phyloP scores from a whole-genome alignment of 2,329 filamentous ascomycete species.

The Orbilia quercus region DNA sequence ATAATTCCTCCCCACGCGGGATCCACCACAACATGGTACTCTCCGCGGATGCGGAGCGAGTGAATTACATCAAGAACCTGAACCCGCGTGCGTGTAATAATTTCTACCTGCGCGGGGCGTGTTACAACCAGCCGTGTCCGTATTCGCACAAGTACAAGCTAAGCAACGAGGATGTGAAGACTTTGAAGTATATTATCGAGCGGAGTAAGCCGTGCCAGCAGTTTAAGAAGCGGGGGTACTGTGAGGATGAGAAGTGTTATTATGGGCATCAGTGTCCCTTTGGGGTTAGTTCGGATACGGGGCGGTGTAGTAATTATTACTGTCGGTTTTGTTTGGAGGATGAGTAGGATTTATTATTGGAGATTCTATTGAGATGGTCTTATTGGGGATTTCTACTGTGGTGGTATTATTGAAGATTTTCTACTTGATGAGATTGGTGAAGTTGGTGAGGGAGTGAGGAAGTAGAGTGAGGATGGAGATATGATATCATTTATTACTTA shows the following conservation, averaged over 20 bases:
- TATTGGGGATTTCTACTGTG: too few species aligned
- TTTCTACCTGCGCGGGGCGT: slow-evolving; percentile 39
- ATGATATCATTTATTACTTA: not conserved
- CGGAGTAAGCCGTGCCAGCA: slow-evolving; percentile 51
- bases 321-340: slow-evolving; percentile 49
- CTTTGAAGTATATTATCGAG: slow-evolving; percentile 53
- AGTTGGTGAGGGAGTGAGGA: too few species aligned
- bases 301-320: slow-evolving; percentile 39
- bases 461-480: not conserved
- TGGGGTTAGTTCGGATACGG: slow-evolving; percentile 14
- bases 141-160: slow-evolving; percentile 55
- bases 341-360: slow-evolving; percentile 1
- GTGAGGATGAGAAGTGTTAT: slow-evolving; percentile 55
- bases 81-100: slow-evolving; percentile 52
- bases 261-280: slow-evolving; percentile 56
- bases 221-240: slow-evolving; percentile 42
- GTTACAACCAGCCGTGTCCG: slow-evolving; percentile 42
- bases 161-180: slow-evolving; percentile 43
- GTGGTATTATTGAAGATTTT: not conserved
- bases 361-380: too few species aligned
- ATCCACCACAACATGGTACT: slow-evolving; percentile 47
- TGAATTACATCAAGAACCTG: slow-evolving; percentile 51
- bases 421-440: not conserved
- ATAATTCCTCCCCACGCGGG: slow-evolving; percentile 28
- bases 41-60: slow-evolving; percentile 40